These are phyloP conservation scores for Lomentospora prolificans DNA, from an alignment of 2,329 filamentous ascomycete genomes.

Conservation along the genomic window DNA sequence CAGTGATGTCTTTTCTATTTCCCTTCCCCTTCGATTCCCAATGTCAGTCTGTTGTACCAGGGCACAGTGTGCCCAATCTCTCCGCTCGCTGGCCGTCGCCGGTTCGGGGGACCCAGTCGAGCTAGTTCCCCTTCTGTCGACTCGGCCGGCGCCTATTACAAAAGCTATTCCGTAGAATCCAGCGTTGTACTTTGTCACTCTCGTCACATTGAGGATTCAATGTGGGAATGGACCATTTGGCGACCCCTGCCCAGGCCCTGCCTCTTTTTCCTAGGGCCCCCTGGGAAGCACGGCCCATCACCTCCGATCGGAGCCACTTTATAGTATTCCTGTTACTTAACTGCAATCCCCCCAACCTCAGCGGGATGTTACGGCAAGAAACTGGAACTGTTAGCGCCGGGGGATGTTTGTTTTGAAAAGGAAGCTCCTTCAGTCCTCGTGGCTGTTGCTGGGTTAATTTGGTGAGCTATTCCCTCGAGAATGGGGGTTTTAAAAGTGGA, in stretches of 20 bases:
- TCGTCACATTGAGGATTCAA: neutral
- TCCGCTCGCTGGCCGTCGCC: neutral
- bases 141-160: conserved; percentile 6
- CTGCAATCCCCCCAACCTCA: neutral
- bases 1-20: neutral
- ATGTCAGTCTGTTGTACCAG: neutral
- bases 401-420: neutral
- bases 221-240: neutral
- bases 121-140: neutral
- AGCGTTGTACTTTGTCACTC: neutral
- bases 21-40: neutral
- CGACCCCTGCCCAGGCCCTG: neutral
- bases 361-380: neutral
- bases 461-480: neutral
- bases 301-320: neutral
- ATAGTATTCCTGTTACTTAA: neutral
- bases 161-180: neutral
- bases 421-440: neutral
- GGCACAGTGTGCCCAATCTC: neutral
- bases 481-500: too few species aligned
- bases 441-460: neutral
- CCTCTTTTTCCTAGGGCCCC: too few species aligned
- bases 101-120: neutral
- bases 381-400: neutral
- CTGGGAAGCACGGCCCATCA: neutral